Evolutionary conservation across 2,329 filamentous ascomycete species (phyloP).

Genomic region (Fusarium hostae): DNA sequence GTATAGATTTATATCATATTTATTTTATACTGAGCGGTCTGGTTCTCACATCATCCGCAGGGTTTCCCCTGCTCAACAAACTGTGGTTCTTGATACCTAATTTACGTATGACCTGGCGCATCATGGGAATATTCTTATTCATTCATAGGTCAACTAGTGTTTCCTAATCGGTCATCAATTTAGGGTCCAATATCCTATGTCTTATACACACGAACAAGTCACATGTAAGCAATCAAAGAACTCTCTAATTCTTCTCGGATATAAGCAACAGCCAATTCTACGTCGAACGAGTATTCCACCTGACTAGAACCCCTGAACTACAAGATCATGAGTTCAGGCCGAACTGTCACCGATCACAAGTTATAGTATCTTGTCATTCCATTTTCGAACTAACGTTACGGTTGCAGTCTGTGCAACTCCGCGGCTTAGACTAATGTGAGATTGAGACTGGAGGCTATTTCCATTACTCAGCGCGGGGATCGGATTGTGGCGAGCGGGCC

Average conservation of each 20-base stretch:
- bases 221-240: background rate
- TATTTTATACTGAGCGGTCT: background rate
- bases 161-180: background rate
- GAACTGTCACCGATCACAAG: background rate
- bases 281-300: background rate
- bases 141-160: background rate
- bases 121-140: background rate
- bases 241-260: background rate
- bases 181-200: background rate
- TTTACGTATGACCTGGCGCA: background rate
- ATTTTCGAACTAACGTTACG: background rate
- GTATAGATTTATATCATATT: background rate
- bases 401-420: conserved; percentile 20
- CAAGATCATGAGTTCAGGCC: background rate
- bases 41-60: background rate
- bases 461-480: conserved; percentile 36
- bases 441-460: background rate
- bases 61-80: background rate
- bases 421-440: conserved; percentile 8
- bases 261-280: background rate
- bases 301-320: background rate
- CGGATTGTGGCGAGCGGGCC: conserved; percentile 26
- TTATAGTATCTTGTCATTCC: conserved; percentile 1
- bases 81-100: background rate
- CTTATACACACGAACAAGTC: background rate